A percentile compares a stretch with the other conserved stretches of the same genome.
Evolutionary conservation across 1,284 basidiomycete genomes (phyloP).

Genomic region (Hortiboletus rubellus): DNA sequence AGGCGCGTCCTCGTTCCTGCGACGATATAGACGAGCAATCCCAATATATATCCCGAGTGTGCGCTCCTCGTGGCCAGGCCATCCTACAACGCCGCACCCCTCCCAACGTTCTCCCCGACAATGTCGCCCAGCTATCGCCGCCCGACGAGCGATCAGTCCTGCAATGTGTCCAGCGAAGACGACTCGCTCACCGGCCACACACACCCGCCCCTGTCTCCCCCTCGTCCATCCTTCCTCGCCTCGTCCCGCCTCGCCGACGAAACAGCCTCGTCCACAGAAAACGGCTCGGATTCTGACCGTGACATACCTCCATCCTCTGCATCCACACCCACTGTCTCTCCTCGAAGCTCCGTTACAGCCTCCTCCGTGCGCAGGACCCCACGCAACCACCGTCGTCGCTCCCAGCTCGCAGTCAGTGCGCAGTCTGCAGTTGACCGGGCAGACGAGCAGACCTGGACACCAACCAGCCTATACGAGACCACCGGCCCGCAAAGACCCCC

Average conservation of each 20-base stretch:
- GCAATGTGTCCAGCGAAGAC: constrained; percentile 30
- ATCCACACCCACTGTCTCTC: constrained; percentile 17
- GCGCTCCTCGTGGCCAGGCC: neutral
- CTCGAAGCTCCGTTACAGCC: constrained; percentile 14
- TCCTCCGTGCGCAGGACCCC: constrained; percentile 21
- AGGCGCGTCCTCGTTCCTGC: constrained; percentile 5
- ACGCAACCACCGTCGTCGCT: constrained; percentile 30
- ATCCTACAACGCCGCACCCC: neutral
- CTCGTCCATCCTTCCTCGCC: constrained; percentile 31
- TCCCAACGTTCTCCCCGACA: neutral
- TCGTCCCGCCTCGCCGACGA: constrained; percentile 20
- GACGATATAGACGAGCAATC: neutral
- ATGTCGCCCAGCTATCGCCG: constrained; percentile 19
- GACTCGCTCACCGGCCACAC: constrained; percentile 26
- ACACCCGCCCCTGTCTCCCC: constrained; percentile 13
- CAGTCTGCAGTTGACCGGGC: neutral
- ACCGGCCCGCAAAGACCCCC: constrained; percentile 33
- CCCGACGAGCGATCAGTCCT: constrained; percentile 15
- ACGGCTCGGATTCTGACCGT: constrained; percentile 29
- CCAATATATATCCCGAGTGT: constrained; percentile 5
- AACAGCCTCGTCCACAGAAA: constrained; percentile 17
- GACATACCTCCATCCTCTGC: constrained; percentile 10
- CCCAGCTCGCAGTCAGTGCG: constrained; percentile 26
- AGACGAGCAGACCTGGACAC: constrained; percentile 20
- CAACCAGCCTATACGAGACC: constrained; percentile 9